Evolutionary conservation across 371 early-diverging fungal species (phyloP), one percentile per base, ranked within the genome.

Genomic region (Rhizomucor pusillus): DNA sequence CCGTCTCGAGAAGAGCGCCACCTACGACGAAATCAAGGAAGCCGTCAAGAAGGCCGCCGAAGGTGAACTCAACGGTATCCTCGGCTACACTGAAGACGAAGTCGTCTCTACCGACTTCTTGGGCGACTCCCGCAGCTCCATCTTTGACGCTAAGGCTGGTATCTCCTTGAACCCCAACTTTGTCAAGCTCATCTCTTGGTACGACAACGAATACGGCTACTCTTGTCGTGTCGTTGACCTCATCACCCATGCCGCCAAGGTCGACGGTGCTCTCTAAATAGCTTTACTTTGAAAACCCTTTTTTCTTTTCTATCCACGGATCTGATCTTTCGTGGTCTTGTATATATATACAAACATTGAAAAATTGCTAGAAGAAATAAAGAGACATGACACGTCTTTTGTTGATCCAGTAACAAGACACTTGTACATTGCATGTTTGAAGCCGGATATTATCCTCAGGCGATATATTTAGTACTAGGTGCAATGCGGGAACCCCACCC

Each of bases 131-230:
- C 90, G 81, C 80, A 92, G 94, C 53, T 91, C 89, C 77, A 92
- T 98, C 81, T 93, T 99, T 63, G 99, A 99, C 80, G 89, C 92
- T 72, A 88, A 89, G 73, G 99, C 99, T 57, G 97, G 98, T 74
- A 99, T 99, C 65, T 87, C 92, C 35, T 80, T 99, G 55, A 95
- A 90, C 75, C 85, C 90, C 71, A 92, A 86, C 67, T 99, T 99
- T 76, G 95, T 99, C 84, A 99, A 99, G 92, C 76, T 99, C 45
- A 81, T 99, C 61, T 84, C 95, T 36, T 99, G 98, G 97, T 98
- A 92, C 78, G 91, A 90, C 68, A 91, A 91, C 82, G 90, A 91
- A 71, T 75, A 76, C 76, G 99, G 97, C 62, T 99, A 99, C 89
- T 92, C 95, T 35, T 80, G 74, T 80, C 90, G 99, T 71, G 91